phyloP scores from a whole-genome alignment of 768 basidiomycete species.

The Serendipita sp. region DNA sequence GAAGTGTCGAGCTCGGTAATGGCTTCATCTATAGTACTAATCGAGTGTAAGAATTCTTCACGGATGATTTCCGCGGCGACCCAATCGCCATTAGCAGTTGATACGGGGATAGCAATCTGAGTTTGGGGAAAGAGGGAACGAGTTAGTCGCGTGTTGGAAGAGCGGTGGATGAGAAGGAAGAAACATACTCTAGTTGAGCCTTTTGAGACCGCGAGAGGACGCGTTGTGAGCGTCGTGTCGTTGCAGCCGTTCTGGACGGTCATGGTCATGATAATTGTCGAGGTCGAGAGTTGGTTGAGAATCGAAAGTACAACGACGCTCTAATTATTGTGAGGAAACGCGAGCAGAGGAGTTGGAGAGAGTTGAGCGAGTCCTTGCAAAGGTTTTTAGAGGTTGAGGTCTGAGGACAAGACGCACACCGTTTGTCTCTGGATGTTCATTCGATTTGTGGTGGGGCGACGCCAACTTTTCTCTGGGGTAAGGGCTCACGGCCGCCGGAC shows the following conservation, averaged over 20 bases:
- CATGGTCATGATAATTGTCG: too few species aligned
- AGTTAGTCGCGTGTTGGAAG: background rate
- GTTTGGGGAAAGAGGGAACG: too few species aligned
- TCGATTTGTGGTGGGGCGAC: too few species aligned
- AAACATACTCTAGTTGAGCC: background rate
- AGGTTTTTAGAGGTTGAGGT: too few species aligned
- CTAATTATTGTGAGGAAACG: background rate
- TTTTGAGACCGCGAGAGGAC: background rate
- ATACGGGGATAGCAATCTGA: constrained; percentile 76
- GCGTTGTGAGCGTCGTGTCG: background rate
- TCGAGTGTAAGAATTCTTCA: constrained; percentile 65
- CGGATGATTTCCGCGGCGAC: constrained; percentile 81
- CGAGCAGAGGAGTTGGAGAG: background rate
- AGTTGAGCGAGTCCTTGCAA: background rate
- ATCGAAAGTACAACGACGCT: too few species aligned
- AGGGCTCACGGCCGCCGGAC: too few species aligned
- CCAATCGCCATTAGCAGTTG: constrained; percentile 72
- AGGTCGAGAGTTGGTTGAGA: too few species aligned
- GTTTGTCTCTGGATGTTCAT: too few species aligned
- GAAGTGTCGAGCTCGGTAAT: constrained; percentile 23
- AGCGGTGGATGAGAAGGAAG: background rate
- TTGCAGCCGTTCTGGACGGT: background rate
- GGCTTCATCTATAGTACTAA: constrained; percentile 17
- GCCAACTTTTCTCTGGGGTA: too few species aligned
- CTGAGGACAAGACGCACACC: too few species aligned